These are phyloP conservation scores for Vigna mungo DNA, from an alignment of 306 rosid species.

Conservation along the genomic window DNA sequence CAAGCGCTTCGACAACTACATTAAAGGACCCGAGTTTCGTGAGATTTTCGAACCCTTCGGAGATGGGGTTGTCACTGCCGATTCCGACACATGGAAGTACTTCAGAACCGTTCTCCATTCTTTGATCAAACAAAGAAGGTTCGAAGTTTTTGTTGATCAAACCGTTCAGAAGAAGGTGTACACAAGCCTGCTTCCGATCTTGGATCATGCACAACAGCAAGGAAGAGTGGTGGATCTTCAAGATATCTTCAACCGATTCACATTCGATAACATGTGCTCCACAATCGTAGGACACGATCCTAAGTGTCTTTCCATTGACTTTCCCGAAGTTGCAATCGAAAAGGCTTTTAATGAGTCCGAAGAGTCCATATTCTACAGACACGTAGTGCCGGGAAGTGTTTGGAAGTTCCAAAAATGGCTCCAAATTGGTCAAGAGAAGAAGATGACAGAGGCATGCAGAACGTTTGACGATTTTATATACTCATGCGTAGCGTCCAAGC, in stretches of 20 bases:
- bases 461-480: constrained; percentile 45
- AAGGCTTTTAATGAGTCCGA: constrained; percentile 51
- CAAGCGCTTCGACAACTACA: constrained; percentile 29
- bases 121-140: constrained; percentile 5
- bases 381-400: constrained; percentile 16
- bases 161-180: constrained; percentile 40
- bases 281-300: constrained; percentile 52
- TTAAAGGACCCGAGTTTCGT: constrained; percentile 45
- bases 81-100: constrained; percentile 45
- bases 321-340: constrained; percentile 42
- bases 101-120: constrained; percentile 35
- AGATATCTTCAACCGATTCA: constrained; percentile 47
- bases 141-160: constrained; percentile 30
- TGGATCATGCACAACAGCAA: constrained; percentile 14
- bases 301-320: constrained; percentile 44
- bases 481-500: constrained; percentile 46
- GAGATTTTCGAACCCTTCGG: constrained; percentile 53
- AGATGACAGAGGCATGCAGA: constrained; percentile 37
- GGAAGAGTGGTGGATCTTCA: constrained; percentile 46
- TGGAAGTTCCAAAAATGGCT: constrained; percentile 61
- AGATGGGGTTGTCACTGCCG: constrained; percentile 49
- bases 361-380: constrained; percentile 46
- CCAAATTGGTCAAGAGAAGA: constrained; percentile 54
- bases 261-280: constrained; percentile 50
- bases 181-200: constrained; percentile 33